These are phyloP conservation scores for Actinomucor elegans DNA, from an alignment of 371 early-diverging fungal species.

Conservation along the genomic window DNA sequence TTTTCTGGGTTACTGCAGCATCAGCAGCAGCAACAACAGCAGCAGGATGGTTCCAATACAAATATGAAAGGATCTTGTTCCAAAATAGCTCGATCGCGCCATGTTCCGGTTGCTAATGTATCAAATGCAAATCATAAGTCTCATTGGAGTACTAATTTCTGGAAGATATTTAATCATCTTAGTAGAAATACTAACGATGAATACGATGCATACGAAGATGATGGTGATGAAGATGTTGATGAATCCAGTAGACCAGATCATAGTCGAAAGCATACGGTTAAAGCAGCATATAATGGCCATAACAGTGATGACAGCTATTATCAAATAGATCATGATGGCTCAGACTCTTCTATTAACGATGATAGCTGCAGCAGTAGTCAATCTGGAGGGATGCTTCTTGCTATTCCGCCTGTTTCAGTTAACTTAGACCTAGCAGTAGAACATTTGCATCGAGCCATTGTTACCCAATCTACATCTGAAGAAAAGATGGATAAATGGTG, in stretches of 20 bases:
- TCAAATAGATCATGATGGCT: conserved; percentile 22
- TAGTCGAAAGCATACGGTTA: too few species aligned
- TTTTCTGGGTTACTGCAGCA: conserved; percentile 18
- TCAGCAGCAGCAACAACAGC: background rate
- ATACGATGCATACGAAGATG: background rate
- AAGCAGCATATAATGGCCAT: background rate
- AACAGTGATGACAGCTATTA: conserved; percentile 23
- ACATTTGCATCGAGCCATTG: conserved; percentile 14
- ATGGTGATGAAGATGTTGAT: background rate
- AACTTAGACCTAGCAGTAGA: conserved; percentile 19
- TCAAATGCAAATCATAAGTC: background rate
- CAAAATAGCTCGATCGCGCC: too few species aligned
- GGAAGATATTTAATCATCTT: conserved; percentile 17
- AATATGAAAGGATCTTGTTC: too few species aligned
- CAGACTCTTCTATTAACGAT: background rate
- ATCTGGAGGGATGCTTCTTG: conserved; percentile 27
- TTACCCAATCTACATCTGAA: conserved; percentile 4
- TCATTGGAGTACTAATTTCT: conserved; percentile 23
- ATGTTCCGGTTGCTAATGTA: too few species aligned
- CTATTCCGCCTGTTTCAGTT: conserved; percentile 29
- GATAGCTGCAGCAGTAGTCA: conserved; percentile 1
- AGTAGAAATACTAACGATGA: background rate
- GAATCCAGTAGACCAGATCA: too few species aligned
- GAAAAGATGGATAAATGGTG: conserved; percentile 28
- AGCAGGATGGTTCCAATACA: background rate